Evolutionary conservation across 495 filamentous ascomycete genomes (phyloP).

Genomic region (Penicillium maclennaniae): DNA sequence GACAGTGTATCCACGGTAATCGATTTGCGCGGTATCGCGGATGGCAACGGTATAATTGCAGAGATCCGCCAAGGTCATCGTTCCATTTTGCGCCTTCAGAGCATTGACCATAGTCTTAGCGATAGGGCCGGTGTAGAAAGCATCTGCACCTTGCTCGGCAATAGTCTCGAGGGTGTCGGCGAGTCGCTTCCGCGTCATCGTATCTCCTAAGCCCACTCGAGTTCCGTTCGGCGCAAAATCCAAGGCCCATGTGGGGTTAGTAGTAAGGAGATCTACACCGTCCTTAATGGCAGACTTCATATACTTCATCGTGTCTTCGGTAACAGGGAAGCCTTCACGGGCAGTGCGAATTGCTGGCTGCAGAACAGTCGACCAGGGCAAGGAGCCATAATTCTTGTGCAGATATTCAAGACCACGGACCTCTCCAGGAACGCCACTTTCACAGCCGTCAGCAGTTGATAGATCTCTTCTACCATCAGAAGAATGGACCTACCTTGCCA

Average conservation of each 20-base stretch:
- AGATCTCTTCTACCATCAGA: neutral
- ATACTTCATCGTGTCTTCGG: constrained; percentile 64
- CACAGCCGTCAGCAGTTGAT: neutral
- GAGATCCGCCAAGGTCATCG: constrained; percentile 78
- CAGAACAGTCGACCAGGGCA: constrained; percentile 68
- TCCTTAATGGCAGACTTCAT: constrained; percentile 49
- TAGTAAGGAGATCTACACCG: constrained; percentile 58
- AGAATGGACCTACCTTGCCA: constrained; percentile 51
- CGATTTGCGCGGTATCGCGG: constrained; percentile 58
- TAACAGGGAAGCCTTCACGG: constrained; percentile 68
- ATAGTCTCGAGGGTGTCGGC: constrained; percentile 75
- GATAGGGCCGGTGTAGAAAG: constrained; percentile 71
- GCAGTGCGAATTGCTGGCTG: constrained; percentile 71
- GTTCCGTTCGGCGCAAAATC: constrained; percentile 86
- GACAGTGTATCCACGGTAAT: constrained; percentile 68
- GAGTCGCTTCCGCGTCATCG: constrained; percentile 72
- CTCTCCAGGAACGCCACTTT: constrained; percentile 77
- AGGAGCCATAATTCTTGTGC: constrained; percentile 66
- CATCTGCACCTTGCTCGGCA: constrained; percentile 61
- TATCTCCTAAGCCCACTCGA: constrained; percentile 65
- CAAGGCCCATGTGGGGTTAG: constrained; percentile 72
- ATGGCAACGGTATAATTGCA: constrained; percentile 61
- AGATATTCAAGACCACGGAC: constrained; percentile 71
- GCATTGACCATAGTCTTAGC: constrained; percentile 70
- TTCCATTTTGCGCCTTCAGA: constrained; percentile 63